Evolutionary conservation across 2,329 filamentous ascomycete genomes (phyloP).

Genomic region (Exophiala sp.): DNA sequence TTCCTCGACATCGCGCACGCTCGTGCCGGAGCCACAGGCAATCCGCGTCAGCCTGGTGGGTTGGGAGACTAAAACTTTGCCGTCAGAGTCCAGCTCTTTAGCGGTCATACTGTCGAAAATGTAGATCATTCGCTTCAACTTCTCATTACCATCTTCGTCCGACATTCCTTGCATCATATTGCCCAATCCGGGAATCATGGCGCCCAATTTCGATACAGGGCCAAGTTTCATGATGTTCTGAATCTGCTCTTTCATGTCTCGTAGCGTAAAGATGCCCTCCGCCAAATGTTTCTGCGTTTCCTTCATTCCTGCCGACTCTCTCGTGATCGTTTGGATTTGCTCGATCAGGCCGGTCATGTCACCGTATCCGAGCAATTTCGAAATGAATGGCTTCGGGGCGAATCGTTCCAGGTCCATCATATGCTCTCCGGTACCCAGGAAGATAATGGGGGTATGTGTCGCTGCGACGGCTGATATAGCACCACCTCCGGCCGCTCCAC

Average conservation of each 20-base stretch:
- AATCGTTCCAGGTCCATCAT: conserved; percentile 94
- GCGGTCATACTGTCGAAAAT: conserved; percentile 98
- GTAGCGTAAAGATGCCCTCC: conserved; percentile 91
- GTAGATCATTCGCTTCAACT: conserved; percentile 97
- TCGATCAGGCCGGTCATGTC: conserved; percentile 94
- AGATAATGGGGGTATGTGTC: conserved; percentile 94
- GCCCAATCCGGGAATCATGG: conserved; percentile 95
- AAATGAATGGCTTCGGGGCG: conserved; percentile 86
- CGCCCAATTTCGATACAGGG: conserved; percentile 91
- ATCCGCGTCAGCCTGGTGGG: conserved; percentile 90
- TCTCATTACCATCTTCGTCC: conserved; percentile 89
- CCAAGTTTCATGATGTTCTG: conserved; percentile 99
- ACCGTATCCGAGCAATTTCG: conserved; percentile 93
- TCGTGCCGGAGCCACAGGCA: conserved; percentile 84
- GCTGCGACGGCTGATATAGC: conserved; percentile 96
- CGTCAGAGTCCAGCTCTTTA: conserved; percentile 91
- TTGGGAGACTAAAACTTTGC: conserved; percentile 89
- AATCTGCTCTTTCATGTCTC: conserved; percentile 90
- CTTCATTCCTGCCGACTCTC: conserved; percentile 75
- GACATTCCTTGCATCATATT: conserved; percentile 90
- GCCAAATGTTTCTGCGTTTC: conserved; percentile 99
- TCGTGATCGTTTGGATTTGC: conserved; percentile 90
- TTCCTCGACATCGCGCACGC: conserved; percentile 90
- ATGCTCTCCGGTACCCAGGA: conserved; percentile 96
- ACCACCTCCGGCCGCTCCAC: conserved; percentile 90